Evolutionary conservation across 106 monocot genomes (phyloP).

Genomic region (Xerophyta viscosa): DNA sequence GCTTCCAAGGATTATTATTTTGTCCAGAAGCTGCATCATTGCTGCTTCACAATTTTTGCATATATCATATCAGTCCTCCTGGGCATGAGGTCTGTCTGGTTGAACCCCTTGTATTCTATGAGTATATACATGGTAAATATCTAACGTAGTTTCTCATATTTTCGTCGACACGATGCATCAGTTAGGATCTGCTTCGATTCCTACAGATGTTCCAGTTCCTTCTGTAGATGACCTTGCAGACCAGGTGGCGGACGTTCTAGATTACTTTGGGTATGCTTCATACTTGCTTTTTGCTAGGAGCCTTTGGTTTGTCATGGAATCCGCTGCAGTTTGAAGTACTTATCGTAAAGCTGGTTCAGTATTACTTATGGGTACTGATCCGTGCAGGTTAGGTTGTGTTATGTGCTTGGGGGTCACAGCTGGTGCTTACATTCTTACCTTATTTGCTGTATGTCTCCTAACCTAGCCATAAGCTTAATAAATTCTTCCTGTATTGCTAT

Average conservation of each 20-base stretch:
- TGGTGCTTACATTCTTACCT: conserved; percentile 72
- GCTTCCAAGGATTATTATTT: conserved; percentile 71
- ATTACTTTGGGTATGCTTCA: conserved; percentile 80
- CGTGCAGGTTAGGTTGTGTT: conserved; percentile 42
- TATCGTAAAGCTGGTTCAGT: background rate
- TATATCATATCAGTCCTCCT: conserved; percentile 64
- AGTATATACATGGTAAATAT: too few species aligned
- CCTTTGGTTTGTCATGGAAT: too few species aligned
- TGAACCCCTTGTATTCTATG: background rate
- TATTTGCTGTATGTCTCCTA: conserved; percentile 67
- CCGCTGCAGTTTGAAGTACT: too few species aligned
- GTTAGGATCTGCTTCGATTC: conserved; percentile 74
- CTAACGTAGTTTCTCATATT: conserved; percentile 14
- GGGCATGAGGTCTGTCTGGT: conserved; percentile 70
- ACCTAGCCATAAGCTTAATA: background rate
- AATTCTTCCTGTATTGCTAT: background rate
- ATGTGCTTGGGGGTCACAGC: conserved; percentile 81
- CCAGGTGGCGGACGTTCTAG: conserved; percentile 57
- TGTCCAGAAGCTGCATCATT: conserved; percentile 54
- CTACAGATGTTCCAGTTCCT: conserved; percentile 32
- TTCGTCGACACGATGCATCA: conserved; percentile 33
- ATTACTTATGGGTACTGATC: conserved; percentile 1
- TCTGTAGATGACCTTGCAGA: conserved; percentile 69
- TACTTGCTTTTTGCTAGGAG: too few species aligned
- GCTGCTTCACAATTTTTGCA: conserved; percentile 71